phyloP scores from a whole-genome alignment of 768 basidiomycete genomes.

The Cyathus striatus region DNA sequence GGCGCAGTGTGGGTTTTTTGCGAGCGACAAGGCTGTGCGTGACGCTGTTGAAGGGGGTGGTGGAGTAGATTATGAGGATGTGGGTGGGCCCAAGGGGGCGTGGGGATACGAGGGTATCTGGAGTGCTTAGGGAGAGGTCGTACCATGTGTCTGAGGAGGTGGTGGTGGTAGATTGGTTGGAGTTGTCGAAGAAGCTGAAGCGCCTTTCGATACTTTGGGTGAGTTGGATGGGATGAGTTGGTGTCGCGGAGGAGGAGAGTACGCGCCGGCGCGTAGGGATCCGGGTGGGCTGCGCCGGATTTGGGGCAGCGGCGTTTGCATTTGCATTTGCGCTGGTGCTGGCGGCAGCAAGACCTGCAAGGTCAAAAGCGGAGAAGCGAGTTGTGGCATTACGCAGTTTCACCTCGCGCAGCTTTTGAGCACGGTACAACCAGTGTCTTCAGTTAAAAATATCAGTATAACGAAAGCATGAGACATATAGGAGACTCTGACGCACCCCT shows the following conservation, averaged over 20 bases:
- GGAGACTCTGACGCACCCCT: conserved; percentile 12
- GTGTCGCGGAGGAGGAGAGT: too few relatives aligned
- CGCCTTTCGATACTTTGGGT: too few relatives aligned
- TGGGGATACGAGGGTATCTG: conserved; percentile 26
- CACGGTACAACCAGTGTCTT: conserved; percentile 29
- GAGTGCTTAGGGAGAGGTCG: conserved; percentile 17
- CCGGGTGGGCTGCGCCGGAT: too few relatives aligned
- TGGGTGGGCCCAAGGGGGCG: conserved; percentile 30
- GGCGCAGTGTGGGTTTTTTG: background rate
- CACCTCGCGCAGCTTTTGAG: conserved; percentile 14
- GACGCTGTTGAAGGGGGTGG: too few relatives aligned
- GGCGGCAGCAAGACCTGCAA: conserved; percentile 1
- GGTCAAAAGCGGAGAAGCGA: conserved; percentile 18
- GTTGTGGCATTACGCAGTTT: conserved; percentile 17
- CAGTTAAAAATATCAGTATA: background rate
- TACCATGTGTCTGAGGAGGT: conserved; percentile 21
- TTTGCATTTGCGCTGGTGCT: too few relatives aligned
- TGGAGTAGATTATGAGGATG: conserved; percentile 21
- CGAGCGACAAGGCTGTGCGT: conserved; percentile 5
- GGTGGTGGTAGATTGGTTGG: too few relatives aligned
- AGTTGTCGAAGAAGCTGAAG: conserved; percentile 5
- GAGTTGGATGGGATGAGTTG: too few relatives aligned
- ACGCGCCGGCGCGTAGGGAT: too few relatives aligned
- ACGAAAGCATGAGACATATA: background rate
- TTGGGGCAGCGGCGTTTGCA: too few relatives aligned